Percentiles rank a stretch among this genome's conserved stretches.
These are phyloP conservation scores for Zizania latifolia DNA, from an alignment of 176 grass and related monocot species.

Conservation along the genomic window DNA sequence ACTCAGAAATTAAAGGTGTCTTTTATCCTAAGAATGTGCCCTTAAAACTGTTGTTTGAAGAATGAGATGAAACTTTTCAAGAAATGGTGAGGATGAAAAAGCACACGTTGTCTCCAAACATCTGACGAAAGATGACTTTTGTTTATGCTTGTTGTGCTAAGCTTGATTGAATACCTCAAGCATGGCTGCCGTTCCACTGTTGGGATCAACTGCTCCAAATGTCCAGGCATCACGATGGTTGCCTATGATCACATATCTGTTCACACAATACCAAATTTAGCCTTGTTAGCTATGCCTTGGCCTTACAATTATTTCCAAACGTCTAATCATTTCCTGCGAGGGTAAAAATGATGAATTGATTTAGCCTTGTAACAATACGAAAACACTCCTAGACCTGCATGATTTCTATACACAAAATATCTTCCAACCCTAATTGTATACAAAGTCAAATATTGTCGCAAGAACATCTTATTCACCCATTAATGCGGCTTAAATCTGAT, in stretches of 20 bases:
- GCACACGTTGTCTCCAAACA: neutral
- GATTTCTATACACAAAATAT: neutral
- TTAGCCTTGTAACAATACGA: too few species aligned
- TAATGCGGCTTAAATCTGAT: neutral
- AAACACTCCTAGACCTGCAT: neutral
- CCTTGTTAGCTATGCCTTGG: neutral
- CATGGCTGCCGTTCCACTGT: slow-evolving; percentile 81
- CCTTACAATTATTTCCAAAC: neutral
- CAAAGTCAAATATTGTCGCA: too few species aligned
- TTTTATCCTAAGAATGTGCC: neutral
- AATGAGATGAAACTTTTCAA: neutral
- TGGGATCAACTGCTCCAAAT: slow-evolving; percentile 83
- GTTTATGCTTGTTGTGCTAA: neutral
- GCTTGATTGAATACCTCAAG: slow-evolving; percentile 50
- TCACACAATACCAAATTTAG: neutral
- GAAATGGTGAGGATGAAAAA: neutral
- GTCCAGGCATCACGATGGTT: slow-evolving; percentile 97
- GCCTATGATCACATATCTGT: slow-evolving; percentile 79
- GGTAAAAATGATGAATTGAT: neutral
- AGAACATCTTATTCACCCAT: neutral
- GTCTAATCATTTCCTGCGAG: neutral
- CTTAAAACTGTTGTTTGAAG: neutral
- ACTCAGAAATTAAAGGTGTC: neutral
- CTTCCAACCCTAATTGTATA: too few species aligned
- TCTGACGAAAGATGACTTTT: neutral